phyloP scores from a whole-genome alignment of 345 rosid genomes.

The Kandelia obovata region DNA sequence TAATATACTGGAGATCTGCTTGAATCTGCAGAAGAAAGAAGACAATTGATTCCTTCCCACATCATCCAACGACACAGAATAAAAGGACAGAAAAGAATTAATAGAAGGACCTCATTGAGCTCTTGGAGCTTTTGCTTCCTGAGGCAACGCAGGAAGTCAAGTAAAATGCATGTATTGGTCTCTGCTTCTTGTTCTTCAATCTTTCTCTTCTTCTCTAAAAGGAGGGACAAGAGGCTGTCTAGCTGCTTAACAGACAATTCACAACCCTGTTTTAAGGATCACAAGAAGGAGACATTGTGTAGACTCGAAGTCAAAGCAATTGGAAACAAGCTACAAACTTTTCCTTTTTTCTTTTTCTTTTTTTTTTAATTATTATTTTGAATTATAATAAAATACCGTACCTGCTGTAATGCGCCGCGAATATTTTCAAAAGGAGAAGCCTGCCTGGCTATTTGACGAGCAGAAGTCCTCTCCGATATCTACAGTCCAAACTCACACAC shows the following conservation, averaged over 20 bases:
- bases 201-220: conserved; percentile 38
- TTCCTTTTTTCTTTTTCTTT: no score
- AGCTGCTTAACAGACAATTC: conserved; percentile 42
- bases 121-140: conserved; percentile 41
- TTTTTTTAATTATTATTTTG: no score
- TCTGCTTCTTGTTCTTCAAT: conserved; percentile 43
- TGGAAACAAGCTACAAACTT: no score
- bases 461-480: conserved; percentile 72
- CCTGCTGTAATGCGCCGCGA: conserved; percentile 65
- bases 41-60: not conserved
- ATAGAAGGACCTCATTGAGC: conserved; percentile 33
- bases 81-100: not conserved
- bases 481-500: conserved; percentile 28
- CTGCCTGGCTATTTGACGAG: conserved; percentile 60
- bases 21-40: conserved; percentile 4
- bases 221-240: conserved; percentile 33
- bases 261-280: conserved; percentile 46
- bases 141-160: conserved; percentile 36
- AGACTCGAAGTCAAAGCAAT: not conserved
- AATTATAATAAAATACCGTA: conserved; percentile 26
- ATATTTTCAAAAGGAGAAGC: conserved; percentile 69
- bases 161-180: conserved; percentile 36
- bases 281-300: not conserved
- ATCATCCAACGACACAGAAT: not conserved
- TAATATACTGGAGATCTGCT: conserved; percentile 9